Percentiles rank a stretch among this genome's conserved stretches.
These are phyloP conservation scores for Penicillium riverlandense DNA, from an alignment of 495 filamentous ascomycete genomes.

Conservation along the genomic window DNA sequence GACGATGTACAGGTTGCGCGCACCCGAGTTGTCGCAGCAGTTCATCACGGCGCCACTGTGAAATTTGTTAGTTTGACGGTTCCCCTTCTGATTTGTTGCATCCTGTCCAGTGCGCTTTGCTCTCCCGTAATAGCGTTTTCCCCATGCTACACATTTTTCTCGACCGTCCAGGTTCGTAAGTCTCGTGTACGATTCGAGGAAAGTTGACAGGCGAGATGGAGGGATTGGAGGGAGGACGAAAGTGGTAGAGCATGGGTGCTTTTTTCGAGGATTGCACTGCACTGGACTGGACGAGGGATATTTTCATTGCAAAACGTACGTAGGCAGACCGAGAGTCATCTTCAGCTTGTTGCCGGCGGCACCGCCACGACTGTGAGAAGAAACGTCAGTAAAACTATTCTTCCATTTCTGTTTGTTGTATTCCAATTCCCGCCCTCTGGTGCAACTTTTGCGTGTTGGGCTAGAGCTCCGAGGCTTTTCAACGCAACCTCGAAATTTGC, in stretches of 20 bases:
- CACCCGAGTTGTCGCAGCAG: conserved; percentile 97
- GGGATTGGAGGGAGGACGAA: too few species aligned
- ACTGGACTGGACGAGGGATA: conserved; percentile 4
- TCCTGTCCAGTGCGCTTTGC: too few species aligned
- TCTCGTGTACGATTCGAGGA: background rate
- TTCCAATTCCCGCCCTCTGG: too few species aligned
- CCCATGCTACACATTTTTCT: background rate
- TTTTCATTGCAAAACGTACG: conserved; percentile 58
- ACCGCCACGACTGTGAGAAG: conserved; percentile 61
- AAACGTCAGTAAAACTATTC: conserved; percentile 21
- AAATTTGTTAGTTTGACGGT: conserved; percentile 13
- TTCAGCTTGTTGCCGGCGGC: conserved; percentile 99
- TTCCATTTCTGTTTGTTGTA: background rate
- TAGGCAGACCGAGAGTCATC: conserved; percentile 99
- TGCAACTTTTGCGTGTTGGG: too few species aligned
- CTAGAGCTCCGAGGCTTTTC: too few species aligned
- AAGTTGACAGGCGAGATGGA: background rate
- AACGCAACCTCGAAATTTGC: too few species aligned
- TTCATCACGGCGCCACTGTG: conserved; percentile 90
- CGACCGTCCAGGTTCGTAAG: background rate
- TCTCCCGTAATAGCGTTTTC: background rate
- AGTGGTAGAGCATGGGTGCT: background rate
- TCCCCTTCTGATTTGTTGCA: background rate
- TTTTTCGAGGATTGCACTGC: conserved; percentile 4
- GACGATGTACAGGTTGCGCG: conserved; percentile 99